Conservation (phyloP, 495 filamentous ascomycete genomes). For the Mycothermus thermophilus region DNA sequence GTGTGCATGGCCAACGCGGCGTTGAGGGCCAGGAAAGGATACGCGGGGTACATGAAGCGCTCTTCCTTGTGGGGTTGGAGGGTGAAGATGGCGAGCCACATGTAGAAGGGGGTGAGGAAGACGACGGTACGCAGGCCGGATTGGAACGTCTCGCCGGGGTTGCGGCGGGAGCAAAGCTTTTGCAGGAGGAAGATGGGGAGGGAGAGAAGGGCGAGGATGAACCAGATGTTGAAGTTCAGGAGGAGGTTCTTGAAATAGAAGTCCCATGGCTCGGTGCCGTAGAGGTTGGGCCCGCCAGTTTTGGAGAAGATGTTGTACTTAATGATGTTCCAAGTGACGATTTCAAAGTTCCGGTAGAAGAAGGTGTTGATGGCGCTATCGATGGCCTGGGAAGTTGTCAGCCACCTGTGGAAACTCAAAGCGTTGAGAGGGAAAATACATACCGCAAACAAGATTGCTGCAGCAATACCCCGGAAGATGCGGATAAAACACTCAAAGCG, state of each 20-base stretch:
- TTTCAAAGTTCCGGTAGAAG: constrained; percentile 64
- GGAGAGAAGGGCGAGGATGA: constrained; percentile 63
- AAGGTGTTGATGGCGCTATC: constrained; percentile 58
- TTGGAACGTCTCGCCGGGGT: constrained; percentile 24
- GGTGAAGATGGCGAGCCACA: constrained; percentile 89
- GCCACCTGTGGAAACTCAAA: constrained; percentile 3
- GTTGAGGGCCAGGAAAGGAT: constrained; percentile 84
- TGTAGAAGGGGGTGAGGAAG: constrained; percentile 72
- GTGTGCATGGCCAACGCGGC: constrained; percentile 77
- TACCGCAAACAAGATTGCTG: constrained; percentile 58
- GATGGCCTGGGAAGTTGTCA: constrained; percentile 18
- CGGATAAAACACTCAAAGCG: constrained; percentile 41
- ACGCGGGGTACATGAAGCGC: constrained; percentile 94
- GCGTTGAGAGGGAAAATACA: constrained; percentile 23
- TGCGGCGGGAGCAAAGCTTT: constrained; percentile 30
- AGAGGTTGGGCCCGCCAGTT: constrained; percentile 75
- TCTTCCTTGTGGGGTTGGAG: constrained; percentile 95
- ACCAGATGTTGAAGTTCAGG: constrained; percentile 94
- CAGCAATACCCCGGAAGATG: constrained; percentile 50
- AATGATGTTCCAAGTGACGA: constrained; percentile 86
- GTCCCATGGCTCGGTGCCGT: constrained; percentile 91
- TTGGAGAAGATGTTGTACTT: constrained; percentile 86
- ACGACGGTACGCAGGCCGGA: constrained; percentile 55
- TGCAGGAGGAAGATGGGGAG: constrained; percentile 45
- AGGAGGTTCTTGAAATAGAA: constrained; percentile 89